phyloP scores from a whole-genome alignment of 2,329 filamentous ascomycete species.

The Xylariaceae sp. region DNA sequence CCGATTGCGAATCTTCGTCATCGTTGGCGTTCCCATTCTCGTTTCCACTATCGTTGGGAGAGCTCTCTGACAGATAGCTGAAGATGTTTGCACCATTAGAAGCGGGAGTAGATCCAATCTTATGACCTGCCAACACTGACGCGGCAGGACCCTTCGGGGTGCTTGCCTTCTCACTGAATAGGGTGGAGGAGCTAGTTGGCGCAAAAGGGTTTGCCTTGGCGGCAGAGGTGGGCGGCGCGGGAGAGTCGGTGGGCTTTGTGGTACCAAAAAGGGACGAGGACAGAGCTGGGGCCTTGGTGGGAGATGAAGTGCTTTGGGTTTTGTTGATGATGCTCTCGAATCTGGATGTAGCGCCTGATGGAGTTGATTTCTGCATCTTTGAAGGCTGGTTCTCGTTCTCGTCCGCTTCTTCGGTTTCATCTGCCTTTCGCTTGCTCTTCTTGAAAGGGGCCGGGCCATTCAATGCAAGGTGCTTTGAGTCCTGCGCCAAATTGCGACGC shows the following conservation, averaged over 20 bases:
- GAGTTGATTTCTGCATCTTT: constrained; percentile 50
- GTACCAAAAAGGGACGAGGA: constrained; percentile 16
- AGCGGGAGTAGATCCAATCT: constrained; percentile 24
- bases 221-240: constrained; percentile 32
- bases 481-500: constrained; percentile 44
- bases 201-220: constrained; percentile 30
- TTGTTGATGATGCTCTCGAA: constrained; percentile 59
- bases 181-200: constrained; percentile 37
- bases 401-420: constrained; percentile 41
- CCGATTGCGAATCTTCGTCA: constrained; percentile 46
- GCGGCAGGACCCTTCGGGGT: constrained; percentile 13
- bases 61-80: constrained; percentile 58
- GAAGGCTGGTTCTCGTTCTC: constrained; percentile 43
- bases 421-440: constrained; percentile 55
- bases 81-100: constrained; percentile 52
- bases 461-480: constrained; percentile 35
- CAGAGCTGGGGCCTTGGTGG: constrained; percentile 23
- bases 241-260: constrained; percentile 20
- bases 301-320: constrained; percentile 32
- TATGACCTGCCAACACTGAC: constrained; percentile 27
- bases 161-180: constrained; percentile 40
- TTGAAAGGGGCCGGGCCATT: constrained; percentile 35
- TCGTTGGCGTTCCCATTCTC: constrained; percentile 45
- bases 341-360: constrained; percentile 54
- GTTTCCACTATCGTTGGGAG: constrained; percentile 52